These are phyloP conservation scores for Hypoxylon sp. DNA, from an alignment of 2,329 filamentous ascomycete genomes.

Conservation along the genomic window DNA sequence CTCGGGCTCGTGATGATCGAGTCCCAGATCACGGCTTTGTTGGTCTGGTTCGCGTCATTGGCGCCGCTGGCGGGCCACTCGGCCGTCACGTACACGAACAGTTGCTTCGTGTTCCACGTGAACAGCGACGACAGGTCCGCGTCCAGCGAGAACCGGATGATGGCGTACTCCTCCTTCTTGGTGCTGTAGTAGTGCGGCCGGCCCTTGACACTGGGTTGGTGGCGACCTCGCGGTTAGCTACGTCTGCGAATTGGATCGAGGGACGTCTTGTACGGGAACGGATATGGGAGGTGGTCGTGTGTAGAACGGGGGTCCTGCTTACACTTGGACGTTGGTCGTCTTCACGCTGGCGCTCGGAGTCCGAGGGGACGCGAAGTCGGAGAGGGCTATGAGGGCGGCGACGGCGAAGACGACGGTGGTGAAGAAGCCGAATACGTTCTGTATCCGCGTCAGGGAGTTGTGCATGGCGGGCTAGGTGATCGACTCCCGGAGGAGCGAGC, in stretches of 20 bases:
- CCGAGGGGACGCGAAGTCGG: constrained; percentile 75
- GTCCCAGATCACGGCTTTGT: constrained; percentile 94
- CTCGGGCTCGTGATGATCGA: constrained; percentile 82
- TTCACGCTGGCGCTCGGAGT: constrained; percentile 70
- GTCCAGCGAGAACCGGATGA: constrained; percentile 91
- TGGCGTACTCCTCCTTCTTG: constrained; percentile 94
- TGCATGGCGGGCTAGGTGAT: constrained; percentile 73
- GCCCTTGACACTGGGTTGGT: constrained; percentile 73
- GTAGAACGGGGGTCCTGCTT: constrained; percentile 42
- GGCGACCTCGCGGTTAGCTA: constrained; percentile 26
- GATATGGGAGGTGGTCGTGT: constrained; percentile 1
- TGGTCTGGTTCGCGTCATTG: constrained; percentile 54
- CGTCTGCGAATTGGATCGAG: no score
- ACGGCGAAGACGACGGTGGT: constrained; percentile 89
- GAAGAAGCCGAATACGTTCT: constrained; percentile 98
- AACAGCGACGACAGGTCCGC: constrained; percentile 91
- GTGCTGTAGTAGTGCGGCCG: constrained; percentile 94
- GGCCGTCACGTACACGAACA: constrained; percentile 95
- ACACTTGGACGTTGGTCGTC: constrained; percentile 86
- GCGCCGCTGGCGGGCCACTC: constrained; percentile 61
- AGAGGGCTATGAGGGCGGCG: constrained; percentile 79
- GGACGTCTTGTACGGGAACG: no score
- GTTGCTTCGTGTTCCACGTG: constrained; percentile 99
- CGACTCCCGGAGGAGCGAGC: constrained; percentile 8
- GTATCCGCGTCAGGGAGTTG: constrained; percentile 81